These are phyloP conservation scores for Withania somnifera DNA, from an alignment of 305 asterid species.

Conservation along the genomic window DNA sequence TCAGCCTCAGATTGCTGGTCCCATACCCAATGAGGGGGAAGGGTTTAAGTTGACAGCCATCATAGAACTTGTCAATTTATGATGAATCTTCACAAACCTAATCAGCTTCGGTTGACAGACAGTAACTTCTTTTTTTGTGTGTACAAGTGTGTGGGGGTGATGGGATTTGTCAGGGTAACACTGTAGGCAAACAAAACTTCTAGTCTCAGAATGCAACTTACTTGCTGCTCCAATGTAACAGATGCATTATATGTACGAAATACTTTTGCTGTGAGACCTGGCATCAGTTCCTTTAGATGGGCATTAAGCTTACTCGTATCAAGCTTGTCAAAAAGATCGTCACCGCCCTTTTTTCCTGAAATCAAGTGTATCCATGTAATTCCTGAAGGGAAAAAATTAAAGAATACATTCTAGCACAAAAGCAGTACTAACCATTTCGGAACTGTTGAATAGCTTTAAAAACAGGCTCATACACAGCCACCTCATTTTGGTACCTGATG, in stretches of 20 bases:
- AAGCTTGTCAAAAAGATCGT: conserved; percentile 74
- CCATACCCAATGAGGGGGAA: not conserved
- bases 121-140: not conserved
- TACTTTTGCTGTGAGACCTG: conserved; percentile 97
- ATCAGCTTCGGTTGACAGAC: too few species aligned
- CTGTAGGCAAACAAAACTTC: not conserved
- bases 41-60: not conserved
- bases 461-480: conserved; percentile 63
- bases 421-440: conserved; percentile 57
- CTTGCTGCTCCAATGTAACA: conserved; percentile 75
- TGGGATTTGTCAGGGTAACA: not conserved
- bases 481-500: conserved; percentile 75
- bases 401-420: not conserved
- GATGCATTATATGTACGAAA: conserved; percentile 98
- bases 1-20: not conserved
- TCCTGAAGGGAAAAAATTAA: not conserved
- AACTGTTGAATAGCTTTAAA: conserved; percentile 92
- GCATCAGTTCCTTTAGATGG: conserved; percentile 94
- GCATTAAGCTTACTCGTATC: conserved; percentile 95
- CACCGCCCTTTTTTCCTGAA: conserved; percentile 74
- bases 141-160: too few species aligned
- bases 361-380: conserved; percentile 3
- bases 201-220: conserved; percentile 24
- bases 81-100: not conserved
- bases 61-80: not conserved